Percentiles rank a stretch among this genome's conserved stretches.
Conservation (phyloP, 768 basidiomycete species). For the Clitopilus passeckerianus region DNA sequence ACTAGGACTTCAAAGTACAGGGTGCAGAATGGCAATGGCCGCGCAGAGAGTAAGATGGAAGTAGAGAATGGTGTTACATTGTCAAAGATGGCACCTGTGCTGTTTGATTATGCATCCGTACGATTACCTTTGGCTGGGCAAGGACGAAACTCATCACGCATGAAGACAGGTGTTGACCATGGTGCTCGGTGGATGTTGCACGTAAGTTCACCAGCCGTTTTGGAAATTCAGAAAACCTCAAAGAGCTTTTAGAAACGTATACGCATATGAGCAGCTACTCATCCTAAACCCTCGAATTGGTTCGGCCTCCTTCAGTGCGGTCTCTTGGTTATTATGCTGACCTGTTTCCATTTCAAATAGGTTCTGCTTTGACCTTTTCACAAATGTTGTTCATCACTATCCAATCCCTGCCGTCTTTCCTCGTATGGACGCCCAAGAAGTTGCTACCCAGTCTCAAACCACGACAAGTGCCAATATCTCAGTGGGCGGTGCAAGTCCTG, state of each 20-base stretch:
- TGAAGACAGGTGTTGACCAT: conserved; percentile 41
- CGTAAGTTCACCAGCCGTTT: conserved; percentile 37
- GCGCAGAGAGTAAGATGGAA: not conserved
- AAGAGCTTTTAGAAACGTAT: conserved; percentile 54
- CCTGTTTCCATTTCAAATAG: conserved; percentile 24
- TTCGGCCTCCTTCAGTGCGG: conserved; percentile 21
- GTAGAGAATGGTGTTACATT: conserved; percentile 23
- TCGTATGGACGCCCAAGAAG: conserved; percentile 31
- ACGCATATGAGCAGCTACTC: conserved; percentile 72
- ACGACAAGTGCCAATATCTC: conserved; percentile 58
- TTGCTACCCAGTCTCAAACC: conserved; percentile 53
- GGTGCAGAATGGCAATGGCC: not conserved
- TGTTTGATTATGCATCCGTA: conserved; percentile 34
- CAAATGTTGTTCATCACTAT: conserved; percentile 78
- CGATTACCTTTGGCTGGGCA: conserved; percentile 1
- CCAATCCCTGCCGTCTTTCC: conserved; percentile 61
- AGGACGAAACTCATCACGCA: conserved; percentile 6
- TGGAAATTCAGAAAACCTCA: not conserved
- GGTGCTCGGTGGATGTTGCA: conserved; percentile 82
- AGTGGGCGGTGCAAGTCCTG: conserved; percentile 71
- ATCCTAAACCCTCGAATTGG: conserved; percentile 65
- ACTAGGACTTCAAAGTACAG: not conserved
- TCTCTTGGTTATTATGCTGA: not conserved
- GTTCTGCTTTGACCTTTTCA: conserved; percentile 78
- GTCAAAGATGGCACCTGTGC: conserved; percentile 26